Base-by-base conservation (phyloP, 306 rosid genomes). In the Prunus padus region DNA sequence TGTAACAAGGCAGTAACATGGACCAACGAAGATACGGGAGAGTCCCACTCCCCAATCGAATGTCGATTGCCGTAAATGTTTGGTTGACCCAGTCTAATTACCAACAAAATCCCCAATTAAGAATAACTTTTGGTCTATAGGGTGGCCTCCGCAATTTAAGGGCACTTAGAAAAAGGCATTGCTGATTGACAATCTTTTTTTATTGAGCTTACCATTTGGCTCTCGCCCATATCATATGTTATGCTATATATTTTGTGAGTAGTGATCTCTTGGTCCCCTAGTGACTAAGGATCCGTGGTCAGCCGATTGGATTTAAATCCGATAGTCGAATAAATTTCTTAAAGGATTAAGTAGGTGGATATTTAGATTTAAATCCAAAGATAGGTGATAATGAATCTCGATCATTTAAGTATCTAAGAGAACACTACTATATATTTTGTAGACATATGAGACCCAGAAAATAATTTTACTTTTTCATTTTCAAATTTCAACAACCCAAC, bases 121-220 rank as follows among this genome's bases (percentile, higher is more conserved):
- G 22, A 33, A 23, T n/a, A 50, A 23, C 65, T 51, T 52, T 30
- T 20, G 11, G 19, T 52, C 47, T 30, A 19, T n/a, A 52, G 3
- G 42, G 14, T 20, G 42, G n/a, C 23, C 42, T 42, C 76, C 67
- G 76, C 76, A 72, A 57, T 72, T 5, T 14, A 6, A 56, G 76
- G 76, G 66, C 0, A 40, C 52, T 72, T 40, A 16, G n/a, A 42
- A 54, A 26, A 56, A 72, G 44, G 42, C 76, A 42, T 54, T 71
- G 11, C 2, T 37, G 75, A 1, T 20, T 20, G 28, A 20, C 61
- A 55, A 20, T 37, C 9, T 37, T 6, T 37, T 37, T 7, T 37
- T 0, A 20, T 20, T 55, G 13, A 55, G 9, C 1, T 5, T 55
- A 22, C 26, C 60, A 54, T 54, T 9, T 14, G 37, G 37, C 37